A percentile compares a stretch with the other conserved stretches of the same genome.
phyloP scores from a whole-genome alignment of 805 yeast genomes.

The Zygosaccharomyces lentus region DNA sequence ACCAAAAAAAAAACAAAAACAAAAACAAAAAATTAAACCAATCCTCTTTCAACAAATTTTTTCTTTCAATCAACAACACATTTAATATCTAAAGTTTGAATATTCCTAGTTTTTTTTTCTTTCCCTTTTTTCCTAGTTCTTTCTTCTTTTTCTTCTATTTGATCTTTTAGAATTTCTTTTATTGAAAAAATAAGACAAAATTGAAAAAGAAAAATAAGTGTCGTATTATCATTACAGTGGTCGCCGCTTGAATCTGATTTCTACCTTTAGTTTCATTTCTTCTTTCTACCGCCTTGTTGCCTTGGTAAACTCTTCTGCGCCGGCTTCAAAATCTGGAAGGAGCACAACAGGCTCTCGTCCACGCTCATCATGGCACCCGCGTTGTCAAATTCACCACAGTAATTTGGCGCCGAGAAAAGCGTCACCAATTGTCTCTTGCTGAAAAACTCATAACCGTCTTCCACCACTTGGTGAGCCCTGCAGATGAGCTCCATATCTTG shows the following conservation, averaged over 20 bases:
- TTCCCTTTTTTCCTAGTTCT: not conserved
- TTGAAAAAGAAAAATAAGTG: too few relatives aligned
- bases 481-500: conserved; percentile 98
- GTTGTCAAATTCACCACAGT: conserved; percentile 98
- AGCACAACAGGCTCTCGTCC: conserved; percentile 91
- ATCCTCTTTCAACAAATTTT: not conserved
- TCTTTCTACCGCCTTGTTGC: conserved; percentile 36
- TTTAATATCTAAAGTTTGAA: not conserved
- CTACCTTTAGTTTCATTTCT: conserved; percentile 19
- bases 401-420: conserved; percentile 93
- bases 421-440: conserved; percentile 95
- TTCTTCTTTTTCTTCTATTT: not conserved
- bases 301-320: conserved; percentile 70
- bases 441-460: conserved; percentile 97
- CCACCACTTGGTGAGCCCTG: conserved; percentile 98
- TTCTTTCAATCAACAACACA: not conserved
- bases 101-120: not conserved
- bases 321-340: conserved; percentile 94
- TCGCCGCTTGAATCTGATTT: conserved; percentile 1
- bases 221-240: conserved; percentile 3
- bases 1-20: too few relatives aligned
- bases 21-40: not conserved
- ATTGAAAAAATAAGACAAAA: not conserved
- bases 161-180: not conserved
- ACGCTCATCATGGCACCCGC: conserved; percentile 99